Evolutionary conservation across 257 asterid genomes (phyloP).

Genomic region (Capsicum baccatum): DNA sequence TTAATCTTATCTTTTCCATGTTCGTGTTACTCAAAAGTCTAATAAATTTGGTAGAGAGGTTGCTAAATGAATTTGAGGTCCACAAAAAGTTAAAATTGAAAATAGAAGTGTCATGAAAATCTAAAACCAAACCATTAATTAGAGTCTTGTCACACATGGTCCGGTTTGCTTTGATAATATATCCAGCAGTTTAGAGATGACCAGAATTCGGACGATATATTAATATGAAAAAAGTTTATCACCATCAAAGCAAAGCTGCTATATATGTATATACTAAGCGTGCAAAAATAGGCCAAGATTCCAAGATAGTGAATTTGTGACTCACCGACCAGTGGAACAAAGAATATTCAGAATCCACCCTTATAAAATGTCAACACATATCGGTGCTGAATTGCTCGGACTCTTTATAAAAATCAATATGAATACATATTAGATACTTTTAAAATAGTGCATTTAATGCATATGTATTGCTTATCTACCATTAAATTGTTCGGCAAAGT

Average conservation of each 20-base stretch:
- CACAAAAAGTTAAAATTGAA: neutral
- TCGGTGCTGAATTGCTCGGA: neutral
- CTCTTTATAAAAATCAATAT: neutral
- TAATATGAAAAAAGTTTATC: neutral
- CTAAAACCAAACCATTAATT: neutral
- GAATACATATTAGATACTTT: no score
- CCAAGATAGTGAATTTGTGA: conserved; percentile 8
- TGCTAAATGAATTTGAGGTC: neutral
- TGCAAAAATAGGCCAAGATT: neutral
- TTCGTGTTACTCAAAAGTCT: neutral
- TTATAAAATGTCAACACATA: neutral
- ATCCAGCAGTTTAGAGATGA: neutral
- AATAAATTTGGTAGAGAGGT: neutral
- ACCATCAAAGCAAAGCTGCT: conserved; percentile 25
- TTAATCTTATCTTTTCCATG: no score
- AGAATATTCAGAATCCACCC: neutral
- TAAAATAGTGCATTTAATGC: neutral
- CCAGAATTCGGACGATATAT: conserved; percentile 1
- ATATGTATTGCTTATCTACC: neutral
- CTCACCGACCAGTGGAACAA: neutral
- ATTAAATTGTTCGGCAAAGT: neutral
- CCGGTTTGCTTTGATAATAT: neutral
- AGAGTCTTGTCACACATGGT: conserved; percentile 3
- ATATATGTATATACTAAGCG: neutral
- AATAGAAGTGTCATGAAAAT: neutral